phyloP scores from a whole-genome alignment of 768 basidiomycete species.

The Gelatoporia subvermispora region DNA sequence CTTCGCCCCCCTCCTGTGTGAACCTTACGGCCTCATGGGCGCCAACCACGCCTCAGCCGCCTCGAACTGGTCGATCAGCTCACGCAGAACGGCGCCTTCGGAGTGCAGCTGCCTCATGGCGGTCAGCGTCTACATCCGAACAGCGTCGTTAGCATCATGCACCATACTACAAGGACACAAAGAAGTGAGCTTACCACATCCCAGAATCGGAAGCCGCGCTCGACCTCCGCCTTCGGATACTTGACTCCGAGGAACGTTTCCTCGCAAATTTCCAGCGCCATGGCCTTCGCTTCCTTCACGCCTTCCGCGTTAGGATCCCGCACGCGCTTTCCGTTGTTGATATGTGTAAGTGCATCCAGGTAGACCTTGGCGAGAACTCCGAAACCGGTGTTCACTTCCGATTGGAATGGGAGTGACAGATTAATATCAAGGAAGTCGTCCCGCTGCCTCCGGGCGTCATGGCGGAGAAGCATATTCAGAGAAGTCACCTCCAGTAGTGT shows the following conservation, averaged over 20 bases:
- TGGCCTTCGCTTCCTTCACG: constrained; percentile 75
- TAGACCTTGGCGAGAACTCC: constrained; percentile 97
- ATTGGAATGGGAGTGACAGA: constrained; percentile 89
- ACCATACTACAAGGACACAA: not conserved
- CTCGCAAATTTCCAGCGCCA: constrained; percentile 89
- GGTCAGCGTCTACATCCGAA: constrained; percentile 57
- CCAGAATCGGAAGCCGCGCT: constrained; percentile 98
- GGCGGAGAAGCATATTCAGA: constrained; percentile 88
- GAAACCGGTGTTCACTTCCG: constrained; percentile 96
- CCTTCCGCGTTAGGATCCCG: constrained; percentile 74
- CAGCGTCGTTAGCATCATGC: not conserved
- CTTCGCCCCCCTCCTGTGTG: constrained; percentile 5
- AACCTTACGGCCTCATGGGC: constrained; percentile 74
- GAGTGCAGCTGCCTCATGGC: constrained; percentile 88
- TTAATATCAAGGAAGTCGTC: constrained; percentile 93
- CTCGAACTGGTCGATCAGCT: constrained; percentile 94
- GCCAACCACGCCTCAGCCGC: constrained; percentile 91
- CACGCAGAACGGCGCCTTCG: constrained; percentile 74
- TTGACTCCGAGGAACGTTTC: constrained; percentile 94
- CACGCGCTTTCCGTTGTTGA: constrained; percentile 76
- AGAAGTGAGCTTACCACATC: constrained; percentile 68
- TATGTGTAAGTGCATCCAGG: constrained; percentile 85
- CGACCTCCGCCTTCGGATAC: constrained; percentile 80
- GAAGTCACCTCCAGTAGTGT: constrained; percentile 87
- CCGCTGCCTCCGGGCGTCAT: constrained; percentile 79